Evolutionary conservation across 2,329 filamentous ascomycete genomes (phyloP), one percentile per base, ranked within the genome.

Genomic region (Tolypocladium ophioglossoides): DNA sequence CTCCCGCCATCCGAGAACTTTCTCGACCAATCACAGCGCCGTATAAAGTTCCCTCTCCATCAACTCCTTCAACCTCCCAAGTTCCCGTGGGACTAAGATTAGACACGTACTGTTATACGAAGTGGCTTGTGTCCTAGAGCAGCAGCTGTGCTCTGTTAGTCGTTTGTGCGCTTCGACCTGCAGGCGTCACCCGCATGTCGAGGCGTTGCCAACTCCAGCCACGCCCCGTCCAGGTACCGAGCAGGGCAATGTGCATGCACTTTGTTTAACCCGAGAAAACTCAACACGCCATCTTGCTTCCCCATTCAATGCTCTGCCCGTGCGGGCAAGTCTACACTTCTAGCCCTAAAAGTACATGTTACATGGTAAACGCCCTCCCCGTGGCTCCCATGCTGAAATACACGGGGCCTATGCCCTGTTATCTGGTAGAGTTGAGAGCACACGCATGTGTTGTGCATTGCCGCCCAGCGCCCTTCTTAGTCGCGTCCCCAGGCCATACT

Each of bases 1-100:
- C n/a, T n/a, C n/a, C n/a, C n/a, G n/a, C 37, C 11, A 7, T 10
- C 27, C 16, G 50, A 62, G 63, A 67, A 66, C 65, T 66, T 67
- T 66, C 40, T 59, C 49, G n/a, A 50, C 65, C 65, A 67, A 67
- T 66, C 59, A 64, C 46, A 37, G 32, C 27, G 20, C 35, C 47
- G 40, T 39, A 14, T 49, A 18, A 50, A 24, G 16, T 16, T 24
- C 27, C 14, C 9, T 22, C 20, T 24, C 7, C 27, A 32, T 5
- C 27, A 12, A n/a, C 44, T 4, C 7, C 24, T 3, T 5, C 30
- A 20, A 22, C 10, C 6, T 22, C 35, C 38, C 20, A 34, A 11
- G 32, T 34, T 34, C 32, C 32, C 32, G 32, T 32, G 12, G 2
- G 32, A 34, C 12, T 4, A 34, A 11, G 32, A 11, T 46, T 46